These are phyloP conservation scores for Epithele typhae DNA, from an alignment of 768 basidiomycete species.

Conservation along the genomic window DNA sequence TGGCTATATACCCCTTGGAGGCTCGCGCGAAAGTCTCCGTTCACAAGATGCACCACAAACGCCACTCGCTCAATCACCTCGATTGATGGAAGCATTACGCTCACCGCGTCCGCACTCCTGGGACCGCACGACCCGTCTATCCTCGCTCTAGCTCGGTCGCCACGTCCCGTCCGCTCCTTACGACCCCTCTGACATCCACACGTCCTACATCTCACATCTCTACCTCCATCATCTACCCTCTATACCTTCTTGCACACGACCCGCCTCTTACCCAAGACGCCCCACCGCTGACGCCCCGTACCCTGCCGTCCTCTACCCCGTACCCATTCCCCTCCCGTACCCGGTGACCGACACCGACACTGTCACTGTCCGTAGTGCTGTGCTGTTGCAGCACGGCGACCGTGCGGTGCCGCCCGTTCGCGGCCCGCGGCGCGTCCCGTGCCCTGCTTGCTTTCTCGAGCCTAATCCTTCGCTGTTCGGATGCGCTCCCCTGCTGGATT, in stretches of 20 bases:
- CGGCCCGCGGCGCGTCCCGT: not conserved
- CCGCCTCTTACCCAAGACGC: slow-evolving; percentile 2
- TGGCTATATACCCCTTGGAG: slow-evolving; percentile 9
- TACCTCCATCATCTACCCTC: not conserved
- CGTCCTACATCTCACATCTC: not conserved
- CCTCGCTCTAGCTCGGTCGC: slow-evolving; percentile 17
- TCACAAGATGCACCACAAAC: slow-evolving; percentile 3
- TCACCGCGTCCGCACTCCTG: too few relatives aligned
- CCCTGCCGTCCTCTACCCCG: too few relatives aligned
- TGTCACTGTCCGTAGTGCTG: not conserved
- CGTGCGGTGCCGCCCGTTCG: too few relatives aligned
- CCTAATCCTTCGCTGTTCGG: slow-evolving; percentile 9
- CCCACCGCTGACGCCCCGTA: too few relatives aligned
- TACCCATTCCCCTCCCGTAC: slow-evolving; percentile 2
- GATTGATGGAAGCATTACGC: not conserved
- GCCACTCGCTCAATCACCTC: not conserved
- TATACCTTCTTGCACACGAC: not conserved
- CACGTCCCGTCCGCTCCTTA: slow-evolving; percentile 30
- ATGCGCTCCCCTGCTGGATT: slow-evolving; percentile 7
- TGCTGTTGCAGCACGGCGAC: too few relatives aligned
- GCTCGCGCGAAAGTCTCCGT: slow-evolving; percentile 10
- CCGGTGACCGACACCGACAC: slow-evolving; percentile 1
- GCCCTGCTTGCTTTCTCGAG: slow-evolving; percentile 9
- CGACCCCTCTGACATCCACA: not conserved
- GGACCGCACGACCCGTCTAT: not conserved